phyloP scores from a whole-genome alignment of 176 grass and related monocot species.

The Metroxylon sagu region DNA sequence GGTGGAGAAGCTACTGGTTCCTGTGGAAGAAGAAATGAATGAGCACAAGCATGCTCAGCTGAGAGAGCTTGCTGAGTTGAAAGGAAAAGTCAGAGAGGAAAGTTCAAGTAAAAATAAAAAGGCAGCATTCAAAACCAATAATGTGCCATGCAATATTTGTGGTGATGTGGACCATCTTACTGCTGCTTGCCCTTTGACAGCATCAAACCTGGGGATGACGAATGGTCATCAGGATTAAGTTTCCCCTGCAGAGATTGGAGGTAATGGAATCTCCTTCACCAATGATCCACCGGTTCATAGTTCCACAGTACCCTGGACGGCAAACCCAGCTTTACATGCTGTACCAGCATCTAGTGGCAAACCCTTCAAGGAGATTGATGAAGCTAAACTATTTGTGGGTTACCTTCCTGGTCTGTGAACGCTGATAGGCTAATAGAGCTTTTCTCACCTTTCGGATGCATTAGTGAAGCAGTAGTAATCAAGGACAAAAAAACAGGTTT shows the following conservation, averaged over 20 bases:
- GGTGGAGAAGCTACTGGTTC: slow-evolving; percentile 22
- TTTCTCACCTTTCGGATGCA: slow-evolving; percentile 53
- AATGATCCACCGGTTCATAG: not conserved
- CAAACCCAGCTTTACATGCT: slow-evolving; percentile 16
- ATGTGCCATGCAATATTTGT: slow-evolving; percentile 6
- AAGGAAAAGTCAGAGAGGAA: not conserved
- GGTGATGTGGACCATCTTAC: not conserved
- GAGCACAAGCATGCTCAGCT: slow-evolving; percentile 10
- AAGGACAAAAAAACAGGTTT: slow-evolving; percentile 24
- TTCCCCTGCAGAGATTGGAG: not conserved
- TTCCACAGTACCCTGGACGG: not conserved
- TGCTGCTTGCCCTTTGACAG: slow-evolving; percentile 8
- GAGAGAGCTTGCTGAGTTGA: slow-evolving; percentile 16
- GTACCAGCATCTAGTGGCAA: slow-evolving; percentile 12
- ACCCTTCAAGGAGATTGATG: slow-evolving; percentile 33
- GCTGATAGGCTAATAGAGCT: slow-evolving; percentile 42
- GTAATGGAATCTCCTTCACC: not conserved
- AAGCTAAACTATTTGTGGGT: slow-evolving; percentile 40
- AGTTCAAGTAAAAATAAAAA: not conserved
- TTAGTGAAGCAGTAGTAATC: slow-evolving; percentile 41
- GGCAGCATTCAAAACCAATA: not conserved
- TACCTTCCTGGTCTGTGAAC: slow-evolving; percentile 41
- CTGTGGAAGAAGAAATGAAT: slow-evolving; percentile 5
- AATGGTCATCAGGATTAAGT: slow-evolving; percentile 1
- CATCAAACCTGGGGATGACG: slow-evolving; percentile 1